Evolutionary conservation across 2,329 filamentous ascomycete species (phyloP).

Genomic region (Monascus ruber): DNA sequence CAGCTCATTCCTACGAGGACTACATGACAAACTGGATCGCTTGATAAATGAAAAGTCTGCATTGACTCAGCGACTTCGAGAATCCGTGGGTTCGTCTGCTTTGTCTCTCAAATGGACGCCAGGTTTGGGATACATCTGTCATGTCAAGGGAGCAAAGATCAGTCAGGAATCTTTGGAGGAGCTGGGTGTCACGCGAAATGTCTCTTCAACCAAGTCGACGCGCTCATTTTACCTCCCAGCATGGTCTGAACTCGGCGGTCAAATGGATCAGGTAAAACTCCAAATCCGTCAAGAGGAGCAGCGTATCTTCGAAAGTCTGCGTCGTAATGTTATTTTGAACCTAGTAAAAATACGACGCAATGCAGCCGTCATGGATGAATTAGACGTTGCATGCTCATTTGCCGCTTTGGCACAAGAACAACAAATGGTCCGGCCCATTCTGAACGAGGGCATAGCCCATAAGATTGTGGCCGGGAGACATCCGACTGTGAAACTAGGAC

Average conservation of each 20-base stretch:
- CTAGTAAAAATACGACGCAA: conserved; percentile 81
- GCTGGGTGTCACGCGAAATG: conserved; percentile 39
- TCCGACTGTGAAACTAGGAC: conserved; percentile 77
- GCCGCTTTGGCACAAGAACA: conserved; percentile 67
- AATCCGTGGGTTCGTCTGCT: conserved; percentile 49
- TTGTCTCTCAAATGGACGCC: conserved; percentile 79
- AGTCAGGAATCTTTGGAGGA: conserved; percentile 34
- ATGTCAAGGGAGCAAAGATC: conserved; percentile 70
- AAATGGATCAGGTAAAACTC: conserved; percentile 64
- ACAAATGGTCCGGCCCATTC: conserved; percentile 57
- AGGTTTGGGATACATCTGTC: conserved; percentile 77
- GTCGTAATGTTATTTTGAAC: conserved; percentile 65
- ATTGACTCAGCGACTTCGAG: conserved; percentile 52
- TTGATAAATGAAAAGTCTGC: conserved; percentile 49
- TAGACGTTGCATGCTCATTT: conserved; percentile 82
- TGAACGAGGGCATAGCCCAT: conserved; percentile 56
- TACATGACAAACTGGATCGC: conserved; percentile 56
- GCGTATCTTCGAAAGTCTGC: conserved; percentile 62
- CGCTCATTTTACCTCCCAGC: conserved; percentile 71
- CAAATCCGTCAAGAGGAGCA: conserved; percentile 78
- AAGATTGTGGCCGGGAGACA: conserved; percentile 79
- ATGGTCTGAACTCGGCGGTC: conserved; percentile 72
- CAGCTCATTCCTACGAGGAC: conserved; percentile 50
- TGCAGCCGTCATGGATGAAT: conserved; percentile 80
- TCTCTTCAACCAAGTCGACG: conserved; percentile 74